Evolutionary conservation across 371 early-diverging fungal species (phyloP), one percentile per base, ranked within the genome.

Genomic region (Apophysomyces variabilis): DNA sequence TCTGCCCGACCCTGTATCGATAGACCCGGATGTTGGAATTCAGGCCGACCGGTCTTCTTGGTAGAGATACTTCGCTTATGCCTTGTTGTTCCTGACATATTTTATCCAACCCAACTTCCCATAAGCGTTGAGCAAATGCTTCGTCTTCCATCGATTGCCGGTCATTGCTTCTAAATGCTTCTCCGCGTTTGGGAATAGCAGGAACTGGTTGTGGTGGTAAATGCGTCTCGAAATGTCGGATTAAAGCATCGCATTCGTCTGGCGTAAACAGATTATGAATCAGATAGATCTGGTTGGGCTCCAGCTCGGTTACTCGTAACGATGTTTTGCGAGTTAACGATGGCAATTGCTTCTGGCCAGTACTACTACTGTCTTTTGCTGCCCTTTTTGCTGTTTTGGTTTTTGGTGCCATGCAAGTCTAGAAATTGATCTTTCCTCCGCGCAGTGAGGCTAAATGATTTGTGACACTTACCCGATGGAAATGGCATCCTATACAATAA

Each of bases 1-100:
- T 78, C 68, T 62, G 67, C 0, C 89, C 89, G 5, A 79, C 73
- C 16, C 79, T 76, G 68, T 93, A 93, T 8, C 90, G 82, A 71
- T 93, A 93, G 36, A 93, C 77, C 4, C 92, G 85, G 46, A 92
- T 88, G 74, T 90, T 90, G 11, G 82, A 78, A 60, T 90, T 86
- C 32, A 93, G 72, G 0, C 90, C 89, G 0, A 73, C 76, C 0
- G 87, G 72, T 16, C 37, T 16, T 3, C 67, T 36, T 21, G 73
- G 82, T 50, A 61, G 39, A 44, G 72, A 57, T 16, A 56, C 76
- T 38, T 70, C 72, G 14, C 65, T 66, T 26, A 79, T 60, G 9
- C 56, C 62, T 9, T 43, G 14, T 38, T 57, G 47, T 6, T 58
- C 38, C 8, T 11, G 32, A 18, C 65, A 65, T 3, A 62, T 54